Conservation (phyloP, 2,329 filamentous ascomycete species). For the Teratosphaeria zuluensis region DNA sequence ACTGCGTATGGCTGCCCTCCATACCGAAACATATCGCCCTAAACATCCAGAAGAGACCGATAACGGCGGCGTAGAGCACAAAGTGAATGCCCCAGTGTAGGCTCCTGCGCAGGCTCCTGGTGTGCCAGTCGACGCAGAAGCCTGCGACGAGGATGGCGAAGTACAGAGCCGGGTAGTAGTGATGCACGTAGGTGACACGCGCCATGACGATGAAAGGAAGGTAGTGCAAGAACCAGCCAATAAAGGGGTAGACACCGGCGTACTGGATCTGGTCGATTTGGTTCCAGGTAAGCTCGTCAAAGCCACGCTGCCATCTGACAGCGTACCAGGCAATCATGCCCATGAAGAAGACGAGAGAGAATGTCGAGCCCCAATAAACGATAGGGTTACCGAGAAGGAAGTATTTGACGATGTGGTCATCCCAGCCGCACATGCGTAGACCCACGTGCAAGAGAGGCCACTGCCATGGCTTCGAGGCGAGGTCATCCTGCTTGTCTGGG, state of each 20-base stretch:
- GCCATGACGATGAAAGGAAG: constrained; percentile 95
- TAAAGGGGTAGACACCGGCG: constrained; percentile 76
- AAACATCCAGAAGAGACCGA: constrained; percentile 82
- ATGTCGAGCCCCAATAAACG: constrained; percentile 90
- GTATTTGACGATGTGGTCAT: constrained; percentile 91
- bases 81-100: constrained; percentile 63
- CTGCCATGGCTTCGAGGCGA: constrained; percentile 95
- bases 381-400: constrained; percentile 95
- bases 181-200: constrained; percentile 96
- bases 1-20: constrained; percentile 73
- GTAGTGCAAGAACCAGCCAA: constrained; percentile 96
- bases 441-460: constrained; percentile 95
- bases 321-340: constrained; percentile 73
- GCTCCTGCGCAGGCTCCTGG: constrained; percentile 54
- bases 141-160: constrained; percentile 87
- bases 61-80: constrained; percentile 60
- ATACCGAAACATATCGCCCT: constrained; percentile 95
- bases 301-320: constrained; percentile 92
- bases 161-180: constrained; percentile 97
- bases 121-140: constrained; percentile 79
- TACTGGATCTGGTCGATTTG: constrained; percentile 96
- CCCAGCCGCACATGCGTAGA: constrained; percentile 97
- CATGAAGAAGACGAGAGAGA: constrained; percentile 62
- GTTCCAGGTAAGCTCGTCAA: constrained; percentile 63
- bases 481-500: constrained; percentile 96